Percentiles rank a stretch among this genome's conserved stretches.
These are phyloP conservation scores for Plasmodium cynomolgi DNA, from an alignment of 169 alveolate species.

Conservation along the genomic window DNA sequence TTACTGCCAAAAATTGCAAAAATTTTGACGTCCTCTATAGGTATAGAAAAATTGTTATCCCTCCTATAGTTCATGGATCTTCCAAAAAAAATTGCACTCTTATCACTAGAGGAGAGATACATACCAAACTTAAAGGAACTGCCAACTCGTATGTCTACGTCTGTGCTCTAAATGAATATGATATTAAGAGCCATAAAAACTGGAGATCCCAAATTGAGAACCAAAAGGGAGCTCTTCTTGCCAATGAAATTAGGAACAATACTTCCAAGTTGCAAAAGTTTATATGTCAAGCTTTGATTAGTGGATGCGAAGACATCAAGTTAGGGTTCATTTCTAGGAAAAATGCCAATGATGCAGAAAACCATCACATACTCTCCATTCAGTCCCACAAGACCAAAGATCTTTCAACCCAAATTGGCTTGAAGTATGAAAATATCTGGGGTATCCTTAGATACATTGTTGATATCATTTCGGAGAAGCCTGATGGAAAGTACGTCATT, in stretches of 20 bases:
- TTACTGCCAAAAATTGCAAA: constrained; percentile 83
- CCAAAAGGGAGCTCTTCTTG: constrained; percentile 91
- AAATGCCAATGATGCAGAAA: constrained; percentile 89
- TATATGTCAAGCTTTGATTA: constrained; percentile 90
- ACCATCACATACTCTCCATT: constrained; percentile 86
- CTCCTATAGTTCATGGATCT: constrained; percentile 82
- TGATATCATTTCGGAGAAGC: constrained; percentile 84
- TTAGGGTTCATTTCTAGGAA: constrained; percentile 90
- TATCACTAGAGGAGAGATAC: constrained; percentile 86
- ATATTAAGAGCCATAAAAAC: constrained; percentile 86
- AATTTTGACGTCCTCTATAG: constrained; percentile 89
- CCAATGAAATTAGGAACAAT: constrained; percentile 91
- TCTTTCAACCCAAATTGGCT: constrained; percentile 92
- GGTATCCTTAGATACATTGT: constrained; percentile 89
- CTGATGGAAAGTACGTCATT: constrained; percentile 91
- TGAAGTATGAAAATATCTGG: constrained; percentile 92
- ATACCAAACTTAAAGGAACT: constrained; percentile 80
- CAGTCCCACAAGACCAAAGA: constrained; percentile 92
- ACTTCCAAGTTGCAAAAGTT: constrained; percentile 90
- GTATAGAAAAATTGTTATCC: constrained; percentile 88
- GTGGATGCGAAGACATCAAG: constrained; percentile 91
- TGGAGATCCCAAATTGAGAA: constrained; percentile 91
- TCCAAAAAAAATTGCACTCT: constrained; percentile 75
- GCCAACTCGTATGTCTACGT: constrained; percentile 84
- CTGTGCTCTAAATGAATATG: constrained; percentile 89